Percentiles rank a stretch among this genome's conserved stretches.
Conservation (phyloP, 257 asterid genomes). For the Forsythia suspensa region DNA sequence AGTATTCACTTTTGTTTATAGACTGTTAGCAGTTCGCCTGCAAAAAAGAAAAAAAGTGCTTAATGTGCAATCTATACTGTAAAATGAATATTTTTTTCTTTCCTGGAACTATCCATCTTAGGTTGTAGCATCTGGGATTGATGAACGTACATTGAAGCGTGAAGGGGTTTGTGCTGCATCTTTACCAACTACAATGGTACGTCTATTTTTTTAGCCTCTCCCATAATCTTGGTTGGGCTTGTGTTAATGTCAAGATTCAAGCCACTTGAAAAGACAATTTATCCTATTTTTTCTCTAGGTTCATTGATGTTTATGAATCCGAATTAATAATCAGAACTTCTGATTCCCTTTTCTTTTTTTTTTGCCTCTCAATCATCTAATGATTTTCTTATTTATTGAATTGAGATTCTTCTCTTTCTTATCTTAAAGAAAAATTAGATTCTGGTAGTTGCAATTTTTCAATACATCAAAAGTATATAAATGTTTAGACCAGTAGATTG, state of each 20-base stretch:
- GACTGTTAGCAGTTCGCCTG: not conserved
- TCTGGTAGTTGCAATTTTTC: not conserved
- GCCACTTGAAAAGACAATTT: not conserved
- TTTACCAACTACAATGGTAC: slow-evolving; percentile 96
- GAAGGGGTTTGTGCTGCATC: slow-evolving; percentile 99
- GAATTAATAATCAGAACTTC: not conserved
- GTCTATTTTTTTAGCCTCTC: slow-evolving; percentile 8
- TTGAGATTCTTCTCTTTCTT: not conserved
- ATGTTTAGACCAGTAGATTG: not conserved
- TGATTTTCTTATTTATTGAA: not conserved
- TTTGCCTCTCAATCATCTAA: not conserved
- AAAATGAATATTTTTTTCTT: slow-evolving; percentile 4
- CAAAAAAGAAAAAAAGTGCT: not conserved
- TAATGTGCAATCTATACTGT: slow-evolving; percentile 12
- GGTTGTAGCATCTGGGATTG: slow-evolving; percentile 99
- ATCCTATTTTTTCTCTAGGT: not conserved
- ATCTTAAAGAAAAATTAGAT: not conserved
- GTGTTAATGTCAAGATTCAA: not conserved
- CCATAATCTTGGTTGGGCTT: slow-evolving; percentile 10
- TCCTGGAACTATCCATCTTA: slow-evolving; percentile 24
- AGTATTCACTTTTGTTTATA: slow-evolving; percentile 2
- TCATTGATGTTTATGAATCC: not conserved
- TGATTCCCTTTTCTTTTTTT: not conserved
- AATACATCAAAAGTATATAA: not conserved
- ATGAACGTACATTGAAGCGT: slow-evolving; percentile 93